These are phyloP conservation scores for Wickerhamiella vanderwaltii DNA, from an alignment of 805 yeast genomes.

Conservation along the genomic window DNA sequence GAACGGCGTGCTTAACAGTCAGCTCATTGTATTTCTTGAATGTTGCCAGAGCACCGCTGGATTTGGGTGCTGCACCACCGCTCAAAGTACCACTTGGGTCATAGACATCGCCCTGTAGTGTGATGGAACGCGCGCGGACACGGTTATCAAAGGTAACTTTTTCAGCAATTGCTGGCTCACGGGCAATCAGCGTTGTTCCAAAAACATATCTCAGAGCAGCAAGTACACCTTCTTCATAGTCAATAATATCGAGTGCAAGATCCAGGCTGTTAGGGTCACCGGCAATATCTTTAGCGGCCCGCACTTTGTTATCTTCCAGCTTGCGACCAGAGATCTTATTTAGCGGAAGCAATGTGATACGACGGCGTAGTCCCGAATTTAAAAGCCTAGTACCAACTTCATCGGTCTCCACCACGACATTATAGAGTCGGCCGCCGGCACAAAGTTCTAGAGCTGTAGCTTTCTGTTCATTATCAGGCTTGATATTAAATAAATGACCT, in stretches of 20 bases:
- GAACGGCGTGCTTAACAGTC: conserved; percentile 1
- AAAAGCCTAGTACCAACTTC: conserved; percentile 71
- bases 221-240: conserved; percentile 54
- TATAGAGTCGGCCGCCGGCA: conserved; percentile 85
- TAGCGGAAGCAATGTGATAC: conserved; percentile 86
- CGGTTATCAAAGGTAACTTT: conserved; percentile 76
- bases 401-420: conserved; percentile 83
- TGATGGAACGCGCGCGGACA: conserved; percentile 69
- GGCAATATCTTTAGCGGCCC: conserved; percentile 60
- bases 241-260: conserved; percentile 71
- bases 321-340: conserved; percentile 64
- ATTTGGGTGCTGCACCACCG: conserved; percentile 57
- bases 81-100: conserved; percentile 94
- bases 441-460: conserved; percentile 83
- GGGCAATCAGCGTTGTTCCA: conserved; percentile 79
- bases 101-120: conserved; percentile 84
- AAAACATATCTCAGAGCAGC: conserved; percentile 87
- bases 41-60: not conserved
- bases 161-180: conserved; percentile 80
- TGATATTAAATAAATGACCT: conserved; percentile 65
- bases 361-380: conserved; percentile 63
- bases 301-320: conserved; percentile 40
- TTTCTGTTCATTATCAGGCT: conserved; percentile 42
- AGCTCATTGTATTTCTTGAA: conserved; percentile 26
- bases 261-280: conserved; percentile 65